Conservation (phyloP, 192 early-diverging fungal genomes). For the Coemansia reversa region DNA sequence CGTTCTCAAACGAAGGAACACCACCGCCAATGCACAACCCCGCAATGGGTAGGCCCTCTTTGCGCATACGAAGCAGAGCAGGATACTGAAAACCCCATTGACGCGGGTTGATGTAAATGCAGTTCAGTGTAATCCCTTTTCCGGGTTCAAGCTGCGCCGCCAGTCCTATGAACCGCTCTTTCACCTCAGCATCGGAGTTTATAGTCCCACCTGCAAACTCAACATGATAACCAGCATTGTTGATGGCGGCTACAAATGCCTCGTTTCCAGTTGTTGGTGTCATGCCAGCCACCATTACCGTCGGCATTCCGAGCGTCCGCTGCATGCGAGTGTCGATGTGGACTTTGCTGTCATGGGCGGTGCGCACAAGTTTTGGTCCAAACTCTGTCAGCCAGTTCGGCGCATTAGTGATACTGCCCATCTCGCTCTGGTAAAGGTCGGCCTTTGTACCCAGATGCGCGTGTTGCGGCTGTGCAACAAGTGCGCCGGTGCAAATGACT, state of each 20-base stretch:
- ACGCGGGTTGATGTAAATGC: constrained; percentile 83
- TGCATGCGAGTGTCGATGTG: constrained; percentile 90
- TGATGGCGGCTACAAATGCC: constrained; percentile 79
- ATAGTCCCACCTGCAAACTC: constrained; percentile 92
- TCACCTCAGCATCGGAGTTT: constrained; percentile 69
- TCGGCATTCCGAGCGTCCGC: constrained; percentile 77
- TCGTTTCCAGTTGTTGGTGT: constrained; percentile 81
- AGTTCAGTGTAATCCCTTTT: constrained; percentile 88
- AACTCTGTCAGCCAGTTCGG: constrained; percentile 84
- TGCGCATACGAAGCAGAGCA: constrained; percentile 71
- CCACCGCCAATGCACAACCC: too few species aligned
- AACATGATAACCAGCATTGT: constrained; percentile 87
- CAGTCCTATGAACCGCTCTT: constrained; percentile 69
- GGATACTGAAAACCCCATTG: constrained; percentile 87
- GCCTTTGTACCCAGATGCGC: constrained; percentile 69
- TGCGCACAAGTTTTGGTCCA: constrained; percentile 77
- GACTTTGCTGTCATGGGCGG: constrained; percentile 55
- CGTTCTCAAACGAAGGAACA: too few species aligned
- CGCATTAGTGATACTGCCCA: constrained; percentile 65
- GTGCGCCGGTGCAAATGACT: constrained; percentile 26
- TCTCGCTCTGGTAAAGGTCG: constrained; percentile 68
- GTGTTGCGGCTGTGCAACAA: constrained; percentile 18
- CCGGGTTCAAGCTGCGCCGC: constrained; percentile 70
- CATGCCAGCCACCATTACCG: constrained; percentile 96
- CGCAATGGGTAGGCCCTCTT: constrained; percentile 84